Base-by-base conservation (phyloP, 345 rosid genomes). In the Barbarea vulgaris region DNA sequence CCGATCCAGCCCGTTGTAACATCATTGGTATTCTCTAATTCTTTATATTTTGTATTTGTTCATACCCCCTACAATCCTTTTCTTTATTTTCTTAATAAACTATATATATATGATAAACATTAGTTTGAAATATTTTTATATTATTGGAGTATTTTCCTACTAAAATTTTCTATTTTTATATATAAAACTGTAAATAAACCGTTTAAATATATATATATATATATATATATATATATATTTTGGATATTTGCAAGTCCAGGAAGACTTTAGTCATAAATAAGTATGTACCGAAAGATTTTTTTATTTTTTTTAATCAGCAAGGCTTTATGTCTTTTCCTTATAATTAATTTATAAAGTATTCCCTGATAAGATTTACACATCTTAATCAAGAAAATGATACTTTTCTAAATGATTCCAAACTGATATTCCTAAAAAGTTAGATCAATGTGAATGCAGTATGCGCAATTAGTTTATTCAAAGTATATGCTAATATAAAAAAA, bases 321-420 rank as follows among this genome's bases (percentile, higher is more conserved):
- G 39, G 39, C 39, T 34, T 34, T 13, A 41, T 37, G 46, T 41
- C 4, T 48, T 30, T 24, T 17, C 6, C 39, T 64, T 27, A n/a
- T 9, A 15, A 21, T 21, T 36, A 48, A 4, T 19, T 18, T 4
- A 17, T 48, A 3, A 21, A 21, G 51, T 24, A 22, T 39, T 4
- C 33, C n/a, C 10, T 64, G 17, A 1, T 18, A 18, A 48, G 9
- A 48, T 9, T 25, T 19, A n/a, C 36, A 8, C 15, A 6, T 18
- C 24, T 11, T 67, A 33, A 21, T 67, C 22, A 13, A 34, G 10
- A 6, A 21, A 36, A 24, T 5, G 1, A 9, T 22, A 24, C 48
- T 37, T 52, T n/a, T 67, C 11, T 68, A 37, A 27, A 39, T 41
- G 14, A 55, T 55, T 69, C 73, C 41, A 41, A 55, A 69, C 56